Base-by-base conservation (phyloP, 257 asterid genomes). In the Sherardia arvensis region DNA sequence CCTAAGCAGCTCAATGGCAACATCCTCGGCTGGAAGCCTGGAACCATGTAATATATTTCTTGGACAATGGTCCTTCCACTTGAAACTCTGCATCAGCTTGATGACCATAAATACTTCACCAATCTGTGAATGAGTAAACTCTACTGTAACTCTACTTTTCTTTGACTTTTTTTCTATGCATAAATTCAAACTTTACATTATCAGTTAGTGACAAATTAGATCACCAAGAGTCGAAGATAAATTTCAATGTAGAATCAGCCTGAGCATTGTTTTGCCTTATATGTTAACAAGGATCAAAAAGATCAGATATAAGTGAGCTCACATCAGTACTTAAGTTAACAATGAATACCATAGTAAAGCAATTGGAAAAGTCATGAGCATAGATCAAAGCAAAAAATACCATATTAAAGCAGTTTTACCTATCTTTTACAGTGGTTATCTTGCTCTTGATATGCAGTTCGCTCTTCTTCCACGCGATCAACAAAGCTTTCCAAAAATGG, bases 401-500 rank as follows among this genome's bases (percentile, higher is more conserved):
- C 17, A 56, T 5, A 29, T 27, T 10, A 47, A 48, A 8, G 28
- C 12, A 21, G 27, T 22, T 14, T 21, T 26, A 33, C 47, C 61
- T 22, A 9, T 51, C 56, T 4, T 47, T 59, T 8, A 49, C 1
- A 38, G 26, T 8, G 43, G 26, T 17, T 65, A n/a, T 14, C 54
- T 47, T 56, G 22, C 61, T 49, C 54, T 43, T 11, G 53, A 36
- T 59, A 58, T 66, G 32, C 47, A 12, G 23, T 26, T 48, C 55
- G 65, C 62, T 62, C 56, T 29, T 22, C 21, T 61, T 58, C 45
- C 36, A 62, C 59, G 15, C 4, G 64, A 59, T 30, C 76, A 69
- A 48, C 65, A 66, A 49, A 68, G 20, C 76, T 71, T 77, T 78
- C 84, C 68, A 87, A 63, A 62, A 83, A 73, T 18, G 80, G 86